phyloP scores from a whole-genome alignment of 2,329 filamentous ascomycete genomes.

The Didymella arachidicola region DNA sequence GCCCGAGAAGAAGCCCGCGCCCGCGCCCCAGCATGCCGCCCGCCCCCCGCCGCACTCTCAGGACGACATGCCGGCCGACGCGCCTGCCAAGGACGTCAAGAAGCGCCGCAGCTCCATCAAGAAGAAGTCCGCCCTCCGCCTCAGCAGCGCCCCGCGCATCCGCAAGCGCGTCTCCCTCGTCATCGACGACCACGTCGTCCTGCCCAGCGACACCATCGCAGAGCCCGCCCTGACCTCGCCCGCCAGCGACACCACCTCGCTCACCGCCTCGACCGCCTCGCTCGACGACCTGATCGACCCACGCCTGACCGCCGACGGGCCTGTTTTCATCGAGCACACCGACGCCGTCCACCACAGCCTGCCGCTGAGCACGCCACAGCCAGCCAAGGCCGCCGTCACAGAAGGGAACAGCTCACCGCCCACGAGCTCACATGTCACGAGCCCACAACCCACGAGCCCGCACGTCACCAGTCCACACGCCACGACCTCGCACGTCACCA shows the following conservation, averaged over 20 bases:
- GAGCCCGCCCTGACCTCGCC: conserved; percentile 40
- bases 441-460: conserved; percentile 19
- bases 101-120: conserved; percentile 42
- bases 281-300: conserved; percentile 47
- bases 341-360: conserved; percentile 46
- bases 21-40: conserved; percentile 16
- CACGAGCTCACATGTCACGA: conserved; percentile 19
- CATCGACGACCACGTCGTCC: conserved; percentile 50
- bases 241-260: conserved; percentile 41
- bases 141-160: conserved; percentile 30
- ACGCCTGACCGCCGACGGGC: conserved; percentile 31
- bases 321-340: conserved; percentile 29
- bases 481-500: conserved; percentile 15
- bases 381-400: conserved; percentile 24
- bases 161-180: conserved; percentile 49
- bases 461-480: conserved; percentile 7
- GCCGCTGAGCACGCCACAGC: conserved; percentile 28
- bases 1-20: conserved; percentile 30
- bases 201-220: conserved; percentile 45
- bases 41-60: conserved; percentile 27
- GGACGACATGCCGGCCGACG: conserved; percentile 16
- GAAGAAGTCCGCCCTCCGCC: conserved; percentile 47
- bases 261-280: conserved; percentile 41
- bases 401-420: conserved; percentile 23
- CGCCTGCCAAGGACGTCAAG: conserved; percentile 23